Conservation (phyloP, 2,329 filamentous ascomycete species). For the Fusarium illudens region DNA sequence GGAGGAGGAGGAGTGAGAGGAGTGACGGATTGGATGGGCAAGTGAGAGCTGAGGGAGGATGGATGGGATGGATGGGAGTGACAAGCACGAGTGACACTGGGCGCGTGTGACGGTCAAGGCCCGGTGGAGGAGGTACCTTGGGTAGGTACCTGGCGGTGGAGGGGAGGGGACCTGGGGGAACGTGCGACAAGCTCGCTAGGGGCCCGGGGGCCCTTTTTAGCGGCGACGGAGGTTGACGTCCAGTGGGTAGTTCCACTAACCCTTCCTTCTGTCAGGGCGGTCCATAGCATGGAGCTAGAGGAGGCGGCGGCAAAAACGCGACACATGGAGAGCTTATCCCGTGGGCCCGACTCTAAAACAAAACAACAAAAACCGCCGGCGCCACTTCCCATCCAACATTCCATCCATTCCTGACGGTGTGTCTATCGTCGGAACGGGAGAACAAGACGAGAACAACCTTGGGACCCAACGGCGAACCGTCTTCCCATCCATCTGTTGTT, state of each 20-base stretch:
- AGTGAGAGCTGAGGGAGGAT: conserved; percentile 5
- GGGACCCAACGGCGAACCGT: neutral
- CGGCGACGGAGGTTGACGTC: conserved; percentile 9
- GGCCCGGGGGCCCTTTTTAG: conserved; percentile 20
- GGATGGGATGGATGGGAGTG: conserved; percentile 1
- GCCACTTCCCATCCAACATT: conserved; percentile 17
- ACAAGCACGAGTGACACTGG: conserved; percentile 31
- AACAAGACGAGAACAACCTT: neutral
- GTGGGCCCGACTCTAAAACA: conserved; percentile 29
- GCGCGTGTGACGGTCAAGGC: conserved; percentile 33
- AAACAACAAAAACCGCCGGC: conserved; percentile 22
- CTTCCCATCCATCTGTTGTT: neutral
- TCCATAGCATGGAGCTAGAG: neutral
- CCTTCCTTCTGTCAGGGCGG: conserved; percentile 6
- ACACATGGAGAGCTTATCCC: too few relatives aligned
- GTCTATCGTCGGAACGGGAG: conserved; percentile 3
- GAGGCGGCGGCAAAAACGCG: conserved; percentile 20
- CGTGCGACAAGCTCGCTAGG: conserved; percentile 16
- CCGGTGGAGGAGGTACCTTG: neutral
- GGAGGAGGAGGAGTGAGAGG: neutral
- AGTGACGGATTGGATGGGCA: neutral
- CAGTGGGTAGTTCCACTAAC: conserved; percentile 11
- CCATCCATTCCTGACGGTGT: conserved; percentile 18
- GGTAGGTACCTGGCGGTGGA: neutral
- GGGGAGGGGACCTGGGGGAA: conserved; percentile 1